phyloP scores from a whole-genome alignment of 2,329 filamentous ascomycete genomes.

The Sarocladiaceae sp. region DNA sequence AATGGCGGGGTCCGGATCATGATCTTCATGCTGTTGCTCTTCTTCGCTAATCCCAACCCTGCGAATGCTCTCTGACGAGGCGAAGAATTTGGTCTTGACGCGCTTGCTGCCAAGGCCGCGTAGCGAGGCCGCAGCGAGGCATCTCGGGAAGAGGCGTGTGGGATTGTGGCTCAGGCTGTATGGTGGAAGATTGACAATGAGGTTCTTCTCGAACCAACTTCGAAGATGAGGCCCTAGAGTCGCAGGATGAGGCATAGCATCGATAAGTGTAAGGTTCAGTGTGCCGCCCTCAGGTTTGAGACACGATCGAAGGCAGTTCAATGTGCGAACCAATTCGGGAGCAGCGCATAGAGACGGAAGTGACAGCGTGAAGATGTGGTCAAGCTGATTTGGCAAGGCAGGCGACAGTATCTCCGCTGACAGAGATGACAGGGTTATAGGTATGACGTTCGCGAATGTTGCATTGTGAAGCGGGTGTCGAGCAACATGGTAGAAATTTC shows the following conservation, averaged over 20 bases:
- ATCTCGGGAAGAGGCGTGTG: constrained; percentile 49
- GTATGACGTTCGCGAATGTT: constrained; percentile 31
- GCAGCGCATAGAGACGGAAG: constrained; percentile 52
- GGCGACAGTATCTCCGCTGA: constrained; percentile 18
- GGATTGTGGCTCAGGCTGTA: constrained; percentile 55
- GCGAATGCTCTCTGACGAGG: constrained; percentile 27
- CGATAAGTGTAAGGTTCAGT: constrained; percentile 55
- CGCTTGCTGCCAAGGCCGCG: constrained; percentile 40
- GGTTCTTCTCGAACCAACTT: constrained; percentile 55
- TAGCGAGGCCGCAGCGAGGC: constrained; percentile 51
- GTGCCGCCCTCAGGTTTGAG: constrained; percentile 46
- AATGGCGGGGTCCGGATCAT: constrained; percentile 17
- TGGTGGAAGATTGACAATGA: constrained; percentile 53
- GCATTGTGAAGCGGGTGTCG: constrained; percentile 2
- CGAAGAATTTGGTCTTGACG: constrained; percentile 43
- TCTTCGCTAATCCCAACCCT: constrained; percentile 9
- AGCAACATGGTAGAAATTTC: constrained; percentile 8
- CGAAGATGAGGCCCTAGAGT: constrained; percentile 52
- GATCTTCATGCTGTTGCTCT: constrained; percentile 13
- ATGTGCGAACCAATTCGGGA: constrained; percentile 47
- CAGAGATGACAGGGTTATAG: constrained; percentile 31
- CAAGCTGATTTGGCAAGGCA: constrained; percentile 35
- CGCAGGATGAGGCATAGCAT: constrained; percentile 50
- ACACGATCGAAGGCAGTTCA: constrained; percentile 31
- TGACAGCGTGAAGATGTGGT: constrained; percentile 44